A percentile compares a stretch with the other conserved stretches of the same genome.
These are phyloP conservation scores for Phaffia tasmanica DNA, from an alignment of 768 basidiomycete genomes.

Conservation along the genomic window DNA sequence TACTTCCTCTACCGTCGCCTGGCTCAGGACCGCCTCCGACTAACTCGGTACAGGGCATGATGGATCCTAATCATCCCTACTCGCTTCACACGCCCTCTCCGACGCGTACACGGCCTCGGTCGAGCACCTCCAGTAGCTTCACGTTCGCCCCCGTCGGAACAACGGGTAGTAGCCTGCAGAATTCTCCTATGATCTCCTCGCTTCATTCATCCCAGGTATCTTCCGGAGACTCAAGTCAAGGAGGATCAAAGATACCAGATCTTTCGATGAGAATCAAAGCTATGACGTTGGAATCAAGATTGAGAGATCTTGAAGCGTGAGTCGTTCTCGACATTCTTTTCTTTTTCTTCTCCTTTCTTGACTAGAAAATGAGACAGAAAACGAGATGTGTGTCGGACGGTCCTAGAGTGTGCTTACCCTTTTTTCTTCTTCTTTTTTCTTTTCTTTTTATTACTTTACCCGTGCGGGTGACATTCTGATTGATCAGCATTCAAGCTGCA, in stretches of 20 bases:
- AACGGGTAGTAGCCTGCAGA: too few species aligned
- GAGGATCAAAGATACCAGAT: conserved; percentile 10
- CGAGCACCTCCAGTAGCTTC: conserved; percentile 8
- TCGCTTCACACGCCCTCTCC: conserved; percentile 9
- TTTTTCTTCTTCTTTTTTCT: neutral
- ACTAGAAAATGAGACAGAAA: too few species aligned
- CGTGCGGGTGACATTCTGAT: neutral
- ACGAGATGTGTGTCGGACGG: neutral
- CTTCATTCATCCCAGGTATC: too few species aligned
- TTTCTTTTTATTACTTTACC: neutral
- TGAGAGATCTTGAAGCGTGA: conserved; percentile 23
- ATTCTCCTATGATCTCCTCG: neutral
- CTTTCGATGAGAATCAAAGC: conserved; percentile 22
- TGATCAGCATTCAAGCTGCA: conserved; percentile 14
- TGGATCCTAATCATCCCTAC: conserved; percentile 16
- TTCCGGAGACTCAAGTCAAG: neutral
- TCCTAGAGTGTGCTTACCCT: too few species aligned
- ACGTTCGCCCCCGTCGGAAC: neutral
- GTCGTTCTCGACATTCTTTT: neutral
- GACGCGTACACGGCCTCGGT: neutral
- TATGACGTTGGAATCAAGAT: conserved; percentile 19
- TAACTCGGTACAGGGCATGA: conserved; percentile 5
- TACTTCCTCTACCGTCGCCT: too few species aligned
- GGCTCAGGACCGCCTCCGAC: too few species aligned
- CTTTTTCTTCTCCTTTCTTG: neutral